Percentiles rank a stretch among this genome's conserved stretches.
phyloP scores from a whole-genome alignment of 2,329 filamentous ascomycete species.

The Dendryphion nanum region DNA sequence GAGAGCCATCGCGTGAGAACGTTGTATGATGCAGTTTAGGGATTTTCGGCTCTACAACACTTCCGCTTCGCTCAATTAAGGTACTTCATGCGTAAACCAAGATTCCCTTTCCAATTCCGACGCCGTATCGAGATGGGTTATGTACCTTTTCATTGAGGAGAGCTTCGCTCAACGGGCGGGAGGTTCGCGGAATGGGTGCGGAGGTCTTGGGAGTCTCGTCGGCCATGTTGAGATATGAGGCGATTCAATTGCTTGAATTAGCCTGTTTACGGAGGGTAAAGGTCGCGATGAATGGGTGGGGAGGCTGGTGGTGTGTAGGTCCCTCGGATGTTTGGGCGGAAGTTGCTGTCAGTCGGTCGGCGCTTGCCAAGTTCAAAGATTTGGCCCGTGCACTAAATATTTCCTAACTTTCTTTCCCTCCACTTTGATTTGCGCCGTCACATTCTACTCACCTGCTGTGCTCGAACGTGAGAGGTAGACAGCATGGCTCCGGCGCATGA shows the following conservation, averaged over 20 bases:
- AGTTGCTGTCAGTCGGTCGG: constrained; percentile 22
- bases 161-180: constrained; percentile 88
- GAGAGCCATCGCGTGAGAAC: no score
- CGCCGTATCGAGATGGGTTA: no score
- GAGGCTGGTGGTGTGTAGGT: constrained; percentile 22
- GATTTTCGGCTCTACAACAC: no score
- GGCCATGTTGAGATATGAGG: constrained; percentile 50
- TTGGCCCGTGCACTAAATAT: constrained; percentile 15
- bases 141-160: constrained; percentile 97
- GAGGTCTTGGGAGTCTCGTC: constrained; percentile 55
- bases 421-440: no score
- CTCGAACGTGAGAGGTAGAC: not conserved
- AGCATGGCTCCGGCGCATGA: no score
- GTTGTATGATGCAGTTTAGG: no score
- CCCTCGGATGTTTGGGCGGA: constrained; percentile 16
- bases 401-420: no score
- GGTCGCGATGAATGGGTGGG: constrained; percentile 9
- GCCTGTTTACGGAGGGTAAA: constrained; percentile 15
- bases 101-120: no score
- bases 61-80: no score
- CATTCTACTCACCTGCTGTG: no score
- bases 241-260: constrained; percentile 27
- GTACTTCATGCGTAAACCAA: no score
- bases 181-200: constrained; percentile 66
- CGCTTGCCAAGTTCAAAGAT: constrained; percentile 27